Evolutionary conservation across 1,284 basidiomycete species (phyloP).

Genomic region (Mycosarcoma maydis): DNA sequence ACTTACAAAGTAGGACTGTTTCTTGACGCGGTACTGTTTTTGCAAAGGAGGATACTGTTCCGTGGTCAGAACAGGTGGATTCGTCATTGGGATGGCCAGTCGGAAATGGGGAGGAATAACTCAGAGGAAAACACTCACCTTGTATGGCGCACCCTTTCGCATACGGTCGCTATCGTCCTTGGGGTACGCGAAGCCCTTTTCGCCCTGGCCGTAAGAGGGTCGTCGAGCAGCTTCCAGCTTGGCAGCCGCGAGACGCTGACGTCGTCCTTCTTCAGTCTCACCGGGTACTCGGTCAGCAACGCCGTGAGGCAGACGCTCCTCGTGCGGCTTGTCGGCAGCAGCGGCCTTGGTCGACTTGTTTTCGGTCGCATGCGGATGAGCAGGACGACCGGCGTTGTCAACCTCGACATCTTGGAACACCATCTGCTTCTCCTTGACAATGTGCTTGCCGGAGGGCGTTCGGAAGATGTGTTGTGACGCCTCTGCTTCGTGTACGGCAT

Average conservation of each 20-base stretch:
- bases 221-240: conserved; percentile 52
- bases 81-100: conserved; percentile 24
- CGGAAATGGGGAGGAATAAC: neutral
- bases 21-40: conserved; percentile 60
- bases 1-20: conserved; percentile 61
- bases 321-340: conserved; percentile 11
- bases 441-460: conserved; percentile 59
- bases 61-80: conserved; percentile 44
- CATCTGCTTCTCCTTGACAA: conserved; percentile 62
- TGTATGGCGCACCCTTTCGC: conserved; percentile 58
- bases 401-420: conserved; percentile 45
- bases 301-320: conserved; percentile 37
- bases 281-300: conserved; percentile 52
- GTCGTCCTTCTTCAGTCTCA: conserved; percentile 58
- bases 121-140: conserved; percentile 38
- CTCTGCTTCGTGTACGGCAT: conserved; percentile 58
- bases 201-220: conserved; percentile 55
- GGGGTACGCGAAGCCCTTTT: conserved; percentile 55
- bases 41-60: conserved; percentile 56
- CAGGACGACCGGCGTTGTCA: conserved; percentile 51
- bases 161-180: conserved; percentile 60
- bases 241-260: conserved; percentile 54
- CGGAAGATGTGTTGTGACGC: conserved; percentile 62
- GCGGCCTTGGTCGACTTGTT: conserved; percentile 12
- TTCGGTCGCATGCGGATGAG: conserved; percentile 44